Conservation (phyloP, 352 stramenopile genomes). For the Globisporangium megalacanthum region DNA sequence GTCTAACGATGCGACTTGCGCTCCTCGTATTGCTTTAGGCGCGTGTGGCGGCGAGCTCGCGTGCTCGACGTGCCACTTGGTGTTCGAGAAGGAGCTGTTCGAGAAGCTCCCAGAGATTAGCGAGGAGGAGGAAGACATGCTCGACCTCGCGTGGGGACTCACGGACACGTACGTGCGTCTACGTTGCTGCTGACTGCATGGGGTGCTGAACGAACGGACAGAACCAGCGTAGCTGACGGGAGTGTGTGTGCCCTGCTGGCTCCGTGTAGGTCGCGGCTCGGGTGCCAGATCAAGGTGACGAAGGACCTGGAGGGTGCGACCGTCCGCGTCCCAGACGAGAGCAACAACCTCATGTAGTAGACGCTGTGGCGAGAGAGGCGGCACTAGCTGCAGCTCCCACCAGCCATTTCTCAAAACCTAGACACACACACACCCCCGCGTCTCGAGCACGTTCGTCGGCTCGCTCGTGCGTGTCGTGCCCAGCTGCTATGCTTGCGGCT, state of each 20-base stretch:
- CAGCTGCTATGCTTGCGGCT: neutral
- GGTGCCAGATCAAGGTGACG: slow-evolving; percentile 89
- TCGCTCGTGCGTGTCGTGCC: neutral
- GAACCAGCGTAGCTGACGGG: too few species aligned
- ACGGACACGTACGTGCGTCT: slow-evolving; percentile 85
- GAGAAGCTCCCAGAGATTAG: slow-evolving; percentile 82
- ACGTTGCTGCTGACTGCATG: neutral
- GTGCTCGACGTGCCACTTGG: slow-evolving; percentile 92
- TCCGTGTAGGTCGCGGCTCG: slow-evolving; percentile 55
- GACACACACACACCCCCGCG: neutral
- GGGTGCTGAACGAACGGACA: neutral
- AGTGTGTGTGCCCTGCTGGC: too few species aligned
- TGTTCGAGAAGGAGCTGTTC: slow-evolving; percentile 89
- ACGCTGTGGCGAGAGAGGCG: neutral
- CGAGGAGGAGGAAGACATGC: slow-evolving; percentile 95
- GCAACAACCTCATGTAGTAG: slow-evolving; percentile 86
- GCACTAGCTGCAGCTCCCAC: neutral
- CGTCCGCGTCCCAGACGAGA: slow-evolving; percentile 85
- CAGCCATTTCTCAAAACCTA: slow-evolving; percentile 1
- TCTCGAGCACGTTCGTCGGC: neutral
- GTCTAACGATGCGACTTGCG: neutral
- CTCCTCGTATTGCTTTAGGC: slow-evolving; percentile 20
- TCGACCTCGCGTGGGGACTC: slow-evolving; percentile 92
- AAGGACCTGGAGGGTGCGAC: slow-evolving; percentile 83
- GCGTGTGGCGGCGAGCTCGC: slow-evolving; percentile 91